Conservation (phyloP, 768 basidiomycete genomes). For the Suillus americanus region DNA sequence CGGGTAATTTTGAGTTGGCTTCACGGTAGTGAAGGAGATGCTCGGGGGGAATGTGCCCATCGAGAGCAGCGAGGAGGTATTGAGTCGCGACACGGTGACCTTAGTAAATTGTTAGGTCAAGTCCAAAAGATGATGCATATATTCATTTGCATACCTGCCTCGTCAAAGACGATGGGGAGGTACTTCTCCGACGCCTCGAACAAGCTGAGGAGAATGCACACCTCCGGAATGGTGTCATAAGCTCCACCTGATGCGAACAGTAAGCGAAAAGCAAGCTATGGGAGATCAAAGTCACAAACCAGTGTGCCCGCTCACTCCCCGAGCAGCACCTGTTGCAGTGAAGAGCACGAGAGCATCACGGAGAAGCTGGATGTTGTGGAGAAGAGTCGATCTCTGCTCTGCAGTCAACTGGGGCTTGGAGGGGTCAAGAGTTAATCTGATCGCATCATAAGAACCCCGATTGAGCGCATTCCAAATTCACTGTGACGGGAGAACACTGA, state of each 20-base stretch:
- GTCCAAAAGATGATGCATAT: background rate
- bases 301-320: conserved; percentile 87
- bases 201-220: conserved; percentile 73
- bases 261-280: conserved; percentile 16
- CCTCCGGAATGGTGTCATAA: conserved; percentile 81
- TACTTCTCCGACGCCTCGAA: conserved; percentile 65
- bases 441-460: conserved; percentile 6
- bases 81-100: conserved; percentile 92
- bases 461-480: conserved; percentile 5
- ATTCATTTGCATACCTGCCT: conserved; percentile 59
- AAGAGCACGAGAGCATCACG: conserved; percentile 86
- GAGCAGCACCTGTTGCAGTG: conserved; percentile 81
- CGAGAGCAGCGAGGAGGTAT: conserved; percentile 78
- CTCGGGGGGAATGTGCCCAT: conserved; percentile 68
- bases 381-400: conserved; percentile 60
- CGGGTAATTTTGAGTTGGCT: conserved; percentile 84
- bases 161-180: conserved; percentile 73
- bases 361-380: conserved; percentile 74
- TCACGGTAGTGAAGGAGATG: conserved; percentile 85
- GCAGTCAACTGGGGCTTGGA: conserved; percentile 56
- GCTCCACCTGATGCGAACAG: conserved; percentile 45
- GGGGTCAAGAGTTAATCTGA: conserved; percentile 73
- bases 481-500: conserved; percentile 26
- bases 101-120: conserved; percentile 23
- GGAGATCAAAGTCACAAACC: conserved; percentile 35